phyloP scores from a whole-genome alignment of 2,329 filamentous ascomycete species.

The Talaromyces sp. region DNA sequence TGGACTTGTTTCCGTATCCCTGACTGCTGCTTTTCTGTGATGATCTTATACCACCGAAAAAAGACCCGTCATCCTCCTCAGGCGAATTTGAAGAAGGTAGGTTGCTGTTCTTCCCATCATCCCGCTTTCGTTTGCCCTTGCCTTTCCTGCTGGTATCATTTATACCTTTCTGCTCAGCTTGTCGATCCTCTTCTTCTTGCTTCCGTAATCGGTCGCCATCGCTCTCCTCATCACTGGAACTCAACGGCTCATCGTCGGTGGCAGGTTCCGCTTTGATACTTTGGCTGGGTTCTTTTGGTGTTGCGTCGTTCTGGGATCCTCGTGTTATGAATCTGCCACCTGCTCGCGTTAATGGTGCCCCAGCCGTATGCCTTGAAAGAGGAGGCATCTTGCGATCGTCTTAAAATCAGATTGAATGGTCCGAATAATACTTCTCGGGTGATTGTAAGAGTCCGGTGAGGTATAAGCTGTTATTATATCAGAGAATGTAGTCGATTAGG shows the following conservation, averaged over 20 bases:
- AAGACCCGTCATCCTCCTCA: neutral
- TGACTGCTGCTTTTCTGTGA: slow-evolving; percentile 1
- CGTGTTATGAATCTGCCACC: slow-evolving; percentile 11
- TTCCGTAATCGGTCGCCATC: neutral
- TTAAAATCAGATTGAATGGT: too few relatives aligned
- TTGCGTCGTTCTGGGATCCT: slow-evolving; percentile 9
- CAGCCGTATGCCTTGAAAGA: neutral
- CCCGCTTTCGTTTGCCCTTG: neutral
- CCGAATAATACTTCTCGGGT: too few relatives aligned
- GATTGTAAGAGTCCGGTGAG: neutral
- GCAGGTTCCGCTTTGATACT: slow-evolving; percentile 23
- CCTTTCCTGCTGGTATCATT: neutral
- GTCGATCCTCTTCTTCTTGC: neutral
- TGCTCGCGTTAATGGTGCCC: slow-evolving; percentile 25
- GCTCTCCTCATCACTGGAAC: slow-evolving; percentile 31
- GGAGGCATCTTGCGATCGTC: neutral
- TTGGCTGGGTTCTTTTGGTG: neutral
- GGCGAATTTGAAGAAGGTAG: neutral
- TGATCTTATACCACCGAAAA: neutral
- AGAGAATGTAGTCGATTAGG: neutral
- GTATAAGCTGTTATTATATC: neutral
- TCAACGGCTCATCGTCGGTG: slow-evolving; percentile 35
- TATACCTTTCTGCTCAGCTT: neutral
- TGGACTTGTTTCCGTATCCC: neutral
- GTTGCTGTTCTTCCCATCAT: neutral